A percentile compares a stretch with the other conserved stretches of the same genome.
phyloP scores from a whole-genome alignment of 176 grass and related monocot species.

The Oryza rufipogon region DNA sequence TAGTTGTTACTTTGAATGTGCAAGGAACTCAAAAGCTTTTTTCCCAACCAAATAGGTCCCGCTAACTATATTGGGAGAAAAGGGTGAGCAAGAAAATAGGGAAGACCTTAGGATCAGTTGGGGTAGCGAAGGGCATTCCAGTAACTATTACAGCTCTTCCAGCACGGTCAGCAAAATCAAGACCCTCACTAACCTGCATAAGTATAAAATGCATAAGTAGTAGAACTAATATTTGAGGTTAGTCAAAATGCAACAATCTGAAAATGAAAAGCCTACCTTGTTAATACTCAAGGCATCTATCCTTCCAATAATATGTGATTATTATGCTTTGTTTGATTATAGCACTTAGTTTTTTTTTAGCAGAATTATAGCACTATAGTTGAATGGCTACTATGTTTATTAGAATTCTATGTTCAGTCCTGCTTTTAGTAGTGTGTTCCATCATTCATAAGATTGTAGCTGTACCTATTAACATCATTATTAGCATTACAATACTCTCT shows the following conservation, averaged over 20 bases:
- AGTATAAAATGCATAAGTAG: constrained; percentile 40
- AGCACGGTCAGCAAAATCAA: constrained; percentile 99
- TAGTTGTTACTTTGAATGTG: no score
- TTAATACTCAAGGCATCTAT: constrained; percentile 19
- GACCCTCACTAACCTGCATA: constrained; percentile 89
- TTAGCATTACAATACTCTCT: not conserved
- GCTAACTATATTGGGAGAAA: constrained; percentile 21
- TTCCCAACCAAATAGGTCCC: not conserved
- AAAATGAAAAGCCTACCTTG: constrained; percentile 2
- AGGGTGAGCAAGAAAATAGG: constrained; percentile 23
- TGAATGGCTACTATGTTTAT: constrained; percentile 17
- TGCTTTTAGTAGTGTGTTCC: constrained; percentile 23
- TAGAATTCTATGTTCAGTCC: constrained; percentile 6
- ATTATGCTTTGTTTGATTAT: constrained; percentile 1
- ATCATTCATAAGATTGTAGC: constrained; percentile 20
- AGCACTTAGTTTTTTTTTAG: not conserved
- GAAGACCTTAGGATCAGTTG: constrained; percentile 87
- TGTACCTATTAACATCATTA: constrained; percentile 1
- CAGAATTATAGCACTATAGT: not conserved
- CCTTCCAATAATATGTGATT: not conserved
- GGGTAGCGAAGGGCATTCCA: constrained; percentile 89
- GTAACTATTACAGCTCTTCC: constrained; percentile 94
- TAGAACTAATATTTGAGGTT: constrained; percentile 8
- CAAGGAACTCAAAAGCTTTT: not conserved
- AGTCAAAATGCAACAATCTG: constrained; percentile 24